Percentiles rank a stretch among this genome's conserved stretches.
Evolutionary conservation across 768 basidiomycete genomes (phyloP).

Genomic region (Mycena albidolilacea): DNA sequence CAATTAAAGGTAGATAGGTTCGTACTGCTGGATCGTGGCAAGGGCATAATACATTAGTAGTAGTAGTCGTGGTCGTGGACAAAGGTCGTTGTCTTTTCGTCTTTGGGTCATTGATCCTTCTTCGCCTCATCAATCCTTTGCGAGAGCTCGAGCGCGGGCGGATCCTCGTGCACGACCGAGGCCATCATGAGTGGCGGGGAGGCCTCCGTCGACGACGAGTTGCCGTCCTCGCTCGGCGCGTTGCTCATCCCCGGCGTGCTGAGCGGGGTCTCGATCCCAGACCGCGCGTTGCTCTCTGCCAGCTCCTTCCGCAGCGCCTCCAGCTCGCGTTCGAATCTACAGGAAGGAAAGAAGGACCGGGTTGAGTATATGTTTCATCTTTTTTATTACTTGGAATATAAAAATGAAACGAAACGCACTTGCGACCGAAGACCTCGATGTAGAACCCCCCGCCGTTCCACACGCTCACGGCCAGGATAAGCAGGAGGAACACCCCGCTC

Average conservation of each 20-base stretch:
- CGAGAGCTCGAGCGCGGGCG: constrained; percentile 16
- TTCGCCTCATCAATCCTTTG: constrained; percentile 44
- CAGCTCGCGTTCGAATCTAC: constrained; percentile 92
- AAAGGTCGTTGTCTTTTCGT: neutral
- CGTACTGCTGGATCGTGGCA: neutral
- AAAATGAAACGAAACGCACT: constrained; percentile 67
- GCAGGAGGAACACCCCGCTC: constrained; percentile 83
- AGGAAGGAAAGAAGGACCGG: neutral
- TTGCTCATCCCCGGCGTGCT: constrained; percentile 48
- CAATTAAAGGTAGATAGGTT: neutral
- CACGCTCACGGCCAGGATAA: constrained; percentile 88
- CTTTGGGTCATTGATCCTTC: constrained; percentile 47
- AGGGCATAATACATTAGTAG: constrained; percentile 4
- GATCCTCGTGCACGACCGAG: constrained; percentile 31
- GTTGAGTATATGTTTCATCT: constrained; percentile 27
- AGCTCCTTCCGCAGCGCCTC: constrained; percentile 93
- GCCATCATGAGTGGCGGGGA: constrained; percentile 52
- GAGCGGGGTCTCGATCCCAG: constrained; percentile 68
- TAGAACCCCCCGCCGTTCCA: constrained; percentile 99
- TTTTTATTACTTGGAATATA: neutral
- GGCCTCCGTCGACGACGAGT: constrained; percentile 51
- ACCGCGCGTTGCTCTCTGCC: constrained; percentile 76
- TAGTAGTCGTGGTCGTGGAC: constrained; percentile 28
- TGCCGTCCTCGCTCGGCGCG: constrained; percentile 58
- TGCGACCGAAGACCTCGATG: constrained; percentile 96